A percentile compares a stretch with the other conserved stretches of the same genome.
Conservation (phyloP, 1,284 basidiomycete genomes). For the Phlebopus sp. region DNA sequence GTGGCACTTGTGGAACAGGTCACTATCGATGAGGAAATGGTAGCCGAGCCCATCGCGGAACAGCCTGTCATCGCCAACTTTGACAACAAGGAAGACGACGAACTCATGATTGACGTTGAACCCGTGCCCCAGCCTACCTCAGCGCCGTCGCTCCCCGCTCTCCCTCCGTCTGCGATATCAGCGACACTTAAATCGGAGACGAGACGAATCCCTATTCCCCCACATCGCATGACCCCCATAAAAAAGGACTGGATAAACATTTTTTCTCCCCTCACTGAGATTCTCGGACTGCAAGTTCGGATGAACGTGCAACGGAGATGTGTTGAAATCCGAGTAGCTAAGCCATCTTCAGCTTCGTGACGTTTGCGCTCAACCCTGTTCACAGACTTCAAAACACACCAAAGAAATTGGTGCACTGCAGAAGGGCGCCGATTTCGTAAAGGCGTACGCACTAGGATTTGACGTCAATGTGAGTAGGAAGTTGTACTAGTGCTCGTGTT, state of each 20-base stretch:
- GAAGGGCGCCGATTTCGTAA: slow-evolving; percentile 98
- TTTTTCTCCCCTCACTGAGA: slow-evolving; percentile 94
- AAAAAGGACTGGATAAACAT: slow-evolving; percentile 98
- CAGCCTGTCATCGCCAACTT: slow-evolving; percentile 4
- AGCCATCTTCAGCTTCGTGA: slow-evolving; percentile 12
- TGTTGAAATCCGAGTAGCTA: slow-evolving; percentile 86
- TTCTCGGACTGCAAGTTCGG: slow-evolving; percentile 90
- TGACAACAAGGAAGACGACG: slow-evolving; percentile 45
- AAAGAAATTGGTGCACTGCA: slow-evolving; percentile 90
- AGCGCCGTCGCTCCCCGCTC: slow-evolving; percentile 64
- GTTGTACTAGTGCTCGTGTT: neutral
- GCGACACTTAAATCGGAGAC: slow-evolving; percentile 72
- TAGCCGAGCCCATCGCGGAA: slow-evolving; percentile 15
- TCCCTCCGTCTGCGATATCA: slow-evolving; percentile 54
- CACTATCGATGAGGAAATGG: slow-evolving; percentile 39
- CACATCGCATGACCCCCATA: slow-evolving; percentile 95
- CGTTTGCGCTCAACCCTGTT: slow-evolving; percentile 4
- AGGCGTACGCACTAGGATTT: slow-evolving; percentile 93
- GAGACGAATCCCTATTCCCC: slow-evolving; percentile 85
- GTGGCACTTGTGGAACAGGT: slow-evolving; percentile 9
- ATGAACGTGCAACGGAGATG: slow-evolving; percentile 91
- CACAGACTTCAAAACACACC: slow-evolving; percentile 91
- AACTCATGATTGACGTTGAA: slow-evolving; percentile 61
- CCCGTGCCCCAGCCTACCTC: slow-evolving; percentile 40
- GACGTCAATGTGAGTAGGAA: slow-evolving; percentile 73